Evolutionary conservation across 2,329 filamentous ascomycete species (phyloP).

Genomic region (Metarhizium guizhouense): DNA sequence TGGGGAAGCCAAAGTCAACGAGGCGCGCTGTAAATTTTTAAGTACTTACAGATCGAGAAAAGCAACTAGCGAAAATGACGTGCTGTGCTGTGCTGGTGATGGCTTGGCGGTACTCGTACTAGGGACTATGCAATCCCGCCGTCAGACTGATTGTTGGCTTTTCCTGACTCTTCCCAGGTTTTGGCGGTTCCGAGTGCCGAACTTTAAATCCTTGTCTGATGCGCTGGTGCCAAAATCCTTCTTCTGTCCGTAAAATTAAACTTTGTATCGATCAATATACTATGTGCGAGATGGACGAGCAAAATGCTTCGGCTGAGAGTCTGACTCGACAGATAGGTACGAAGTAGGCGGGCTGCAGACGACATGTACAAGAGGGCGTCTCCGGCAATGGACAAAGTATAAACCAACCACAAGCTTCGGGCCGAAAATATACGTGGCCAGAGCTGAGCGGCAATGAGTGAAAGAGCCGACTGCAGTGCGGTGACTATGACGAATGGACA

Average conservation of each 20-base stretch:
- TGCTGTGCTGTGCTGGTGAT: neutral
- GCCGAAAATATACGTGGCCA: slow-evolving; percentile 6
- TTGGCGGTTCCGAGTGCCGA: neutral
- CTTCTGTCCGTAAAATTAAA: neutral
- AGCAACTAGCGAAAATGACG: neutral
- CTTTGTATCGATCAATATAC: neutral
- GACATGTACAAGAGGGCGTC: neutral
- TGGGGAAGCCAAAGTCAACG: neutral
- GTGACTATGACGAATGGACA: neutral
- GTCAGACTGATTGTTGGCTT: too few species aligned
- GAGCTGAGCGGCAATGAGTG: neutral
- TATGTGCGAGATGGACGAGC: neutral
- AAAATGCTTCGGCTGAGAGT: neutral
- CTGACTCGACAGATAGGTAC: neutral
- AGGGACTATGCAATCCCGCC: neutral
- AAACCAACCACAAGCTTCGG: slow-evolving; percentile 1
- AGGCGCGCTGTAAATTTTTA: neutral
- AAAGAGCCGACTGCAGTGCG: neutral
- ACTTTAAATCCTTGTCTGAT: neutral
- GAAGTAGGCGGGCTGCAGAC: neutral
- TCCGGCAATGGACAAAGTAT: neutral
- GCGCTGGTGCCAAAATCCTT: neutral
- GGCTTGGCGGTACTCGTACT: neutral
- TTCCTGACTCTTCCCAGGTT: neutral
- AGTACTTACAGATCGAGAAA: neutral